A percentile compares a stretch with the other conserved stretches of the same genome.
Evolutionary conservation across 179 eudicot genomes (phyloP).

Genomic region (Beta corolliflora): DNA sequence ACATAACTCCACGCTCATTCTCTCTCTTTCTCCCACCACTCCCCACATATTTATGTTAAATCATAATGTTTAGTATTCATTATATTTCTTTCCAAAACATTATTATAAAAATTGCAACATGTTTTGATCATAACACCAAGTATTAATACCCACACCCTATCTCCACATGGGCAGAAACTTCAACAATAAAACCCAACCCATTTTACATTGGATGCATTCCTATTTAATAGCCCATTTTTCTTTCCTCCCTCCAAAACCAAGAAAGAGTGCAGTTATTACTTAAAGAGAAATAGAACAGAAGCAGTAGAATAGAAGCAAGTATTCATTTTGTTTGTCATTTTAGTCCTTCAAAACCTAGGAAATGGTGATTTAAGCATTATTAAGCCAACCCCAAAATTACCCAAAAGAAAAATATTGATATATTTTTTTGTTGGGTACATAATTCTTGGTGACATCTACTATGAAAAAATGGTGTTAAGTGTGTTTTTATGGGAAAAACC

Average conservation of each 20-base stretch:
- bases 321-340: constrained; percentile 36
- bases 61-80: constrained; percentile 13
- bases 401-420: neutral
- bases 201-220: neutral
- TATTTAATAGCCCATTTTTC: neutral
- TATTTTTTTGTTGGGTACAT: neutral
- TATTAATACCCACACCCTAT: constrained; percentile 32
- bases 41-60: constrained; percentile 18
- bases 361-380: constrained; percentile 20
- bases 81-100: constrained; percentile 6
- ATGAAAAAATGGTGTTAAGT: constrained; percentile 26
- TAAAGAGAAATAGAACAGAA: constrained; percentile 9
- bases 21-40: constrained; percentile 21
- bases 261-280: constrained; percentile 3
- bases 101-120: constrained; percentile 20
- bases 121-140: constrained; percentile 39
- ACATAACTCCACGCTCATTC: constrained; percentile 43
- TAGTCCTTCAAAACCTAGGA: constrained; percentile 29
- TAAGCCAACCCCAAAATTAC: neutral
- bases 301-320: constrained; percentile 39
- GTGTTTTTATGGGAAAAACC: constrained; percentile 21
- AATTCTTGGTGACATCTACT: constrained; percentile 13
- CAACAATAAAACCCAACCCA: constrained; percentile 15
- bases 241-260: constrained; percentile 24
- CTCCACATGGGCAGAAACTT: constrained; percentile 28